A percentile compares a stretch with the other conserved stretches of the same genome.
Evolutionary conservation across 2,329 filamentous ascomycete species (phyloP).

Genomic region (Davidsoniella virescens): DNA sequence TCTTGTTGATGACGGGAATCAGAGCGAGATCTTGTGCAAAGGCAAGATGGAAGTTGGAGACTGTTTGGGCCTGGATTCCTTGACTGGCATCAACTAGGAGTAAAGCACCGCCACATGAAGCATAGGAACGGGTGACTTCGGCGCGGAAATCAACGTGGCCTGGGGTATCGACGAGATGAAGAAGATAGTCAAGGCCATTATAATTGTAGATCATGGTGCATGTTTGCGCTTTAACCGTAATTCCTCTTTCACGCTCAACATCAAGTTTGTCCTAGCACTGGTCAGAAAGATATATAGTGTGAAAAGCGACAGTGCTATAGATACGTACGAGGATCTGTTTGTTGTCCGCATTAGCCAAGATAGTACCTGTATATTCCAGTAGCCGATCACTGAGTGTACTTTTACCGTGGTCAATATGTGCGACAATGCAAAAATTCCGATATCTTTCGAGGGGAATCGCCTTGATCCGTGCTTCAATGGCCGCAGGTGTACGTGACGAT

Average conservation of each 20-base stretch:
- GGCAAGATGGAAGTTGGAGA: conserved; percentile 95
- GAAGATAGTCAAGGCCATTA: conserved; percentile 64
- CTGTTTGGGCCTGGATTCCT: conserved; percentile 92
- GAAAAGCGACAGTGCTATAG: background rate
- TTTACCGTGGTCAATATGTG: conserved; percentile 97
- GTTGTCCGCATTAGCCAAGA: conserved; percentile 61
- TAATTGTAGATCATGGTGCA: conserved; percentile 95
- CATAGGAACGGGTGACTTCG: conserved; percentile 90
- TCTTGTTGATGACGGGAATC: conserved; percentile 90
- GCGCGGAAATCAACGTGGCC: conserved; percentile 96
- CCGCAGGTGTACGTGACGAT: conserved; percentile 8
- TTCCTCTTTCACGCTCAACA: conserved; percentile 87
- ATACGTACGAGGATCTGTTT: conserved; percentile 64
- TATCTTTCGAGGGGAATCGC: conserved; percentile 64
- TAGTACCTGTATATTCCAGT: conserved; percentile 87
- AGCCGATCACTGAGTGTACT: conserved; percentile 86
- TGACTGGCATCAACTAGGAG: conserved; percentile 92
- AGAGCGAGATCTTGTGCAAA: conserved; percentile 80
- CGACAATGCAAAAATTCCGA: conserved; percentile 96
- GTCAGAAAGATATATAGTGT: background rate
- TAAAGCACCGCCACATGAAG: conserved; percentile 83
- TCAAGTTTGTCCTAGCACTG: conserved; percentile 63
- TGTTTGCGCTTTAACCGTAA: conserved; percentile 97
- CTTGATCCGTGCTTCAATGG: conserved; percentile 43
- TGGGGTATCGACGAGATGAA: conserved; percentile 92